phyloP scores from a whole-genome alignment of 2,329 filamentous ascomycete species.

The Cercospora citrullina region DNA sequence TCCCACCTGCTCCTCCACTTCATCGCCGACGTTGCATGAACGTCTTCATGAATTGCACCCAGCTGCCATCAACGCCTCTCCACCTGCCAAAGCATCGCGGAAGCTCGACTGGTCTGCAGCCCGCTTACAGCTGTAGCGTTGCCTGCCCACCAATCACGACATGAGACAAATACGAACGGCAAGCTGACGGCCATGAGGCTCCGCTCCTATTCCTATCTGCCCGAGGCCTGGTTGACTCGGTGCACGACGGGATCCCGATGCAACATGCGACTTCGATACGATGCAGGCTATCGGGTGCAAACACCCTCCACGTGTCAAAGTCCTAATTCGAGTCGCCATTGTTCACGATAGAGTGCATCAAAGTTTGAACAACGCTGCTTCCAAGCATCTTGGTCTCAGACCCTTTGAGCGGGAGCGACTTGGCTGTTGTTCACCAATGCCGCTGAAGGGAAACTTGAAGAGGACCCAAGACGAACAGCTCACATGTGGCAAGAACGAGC shows the following conservation, averaged over 20 bases:
- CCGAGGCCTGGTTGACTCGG: slow-evolving; percentile 3
- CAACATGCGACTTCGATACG: slow-evolving; percentile 7
- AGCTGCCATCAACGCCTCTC: not conserved
- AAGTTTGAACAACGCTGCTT: not conserved
- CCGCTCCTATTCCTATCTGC: slow-evolving; percentile 4
- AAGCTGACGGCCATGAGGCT: slow-evolving; percentile 7
- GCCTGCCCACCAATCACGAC: slow-evolving; percentile 2
- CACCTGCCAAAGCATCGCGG: not conserved
- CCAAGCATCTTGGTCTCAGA: not conserved
- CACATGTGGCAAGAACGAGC: not conserved
- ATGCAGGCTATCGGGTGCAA: not conserved
- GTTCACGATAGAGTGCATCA: not conserved
- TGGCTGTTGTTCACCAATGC: not conserved
- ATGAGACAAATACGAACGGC: slow-evolving; percentile 5
- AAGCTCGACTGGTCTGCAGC: not conserved
- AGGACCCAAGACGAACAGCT: not conserved
- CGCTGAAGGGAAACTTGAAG: not conserved
- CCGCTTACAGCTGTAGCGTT: not conserved
- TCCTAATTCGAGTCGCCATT: not conserved
- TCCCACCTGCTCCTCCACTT: not conserved
- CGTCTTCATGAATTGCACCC: not conserved
- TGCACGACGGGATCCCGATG: not conserved
- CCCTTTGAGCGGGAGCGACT: not conserved
- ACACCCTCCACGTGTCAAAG: not conserved
- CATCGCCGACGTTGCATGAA: not conserved